Evolutionary conservation across 2,329 filamentous ascomycete genomes (phyloP).

Genomic region (Xylaria hypoxylon): DNA sequence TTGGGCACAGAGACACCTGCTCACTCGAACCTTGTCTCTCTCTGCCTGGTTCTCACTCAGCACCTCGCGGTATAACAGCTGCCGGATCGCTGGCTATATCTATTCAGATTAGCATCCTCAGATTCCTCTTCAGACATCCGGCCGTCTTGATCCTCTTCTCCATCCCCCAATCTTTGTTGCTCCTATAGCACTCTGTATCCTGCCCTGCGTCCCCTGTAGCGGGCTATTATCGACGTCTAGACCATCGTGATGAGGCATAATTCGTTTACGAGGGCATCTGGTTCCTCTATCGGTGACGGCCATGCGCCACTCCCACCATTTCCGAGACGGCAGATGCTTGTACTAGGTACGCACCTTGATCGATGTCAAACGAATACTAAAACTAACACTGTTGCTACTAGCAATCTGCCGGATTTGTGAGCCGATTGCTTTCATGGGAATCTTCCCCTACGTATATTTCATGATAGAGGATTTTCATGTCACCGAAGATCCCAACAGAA

Average conservation of each 20-base stretch:
- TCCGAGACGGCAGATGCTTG: slow-evolving; percentile 53
- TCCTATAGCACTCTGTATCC: slow-evolving; percentile 24
- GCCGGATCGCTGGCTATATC: slow-evolving; percentile 9
- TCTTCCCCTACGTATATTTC: slow-evolving; percentile 98
- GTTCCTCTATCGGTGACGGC: slow-evolving; percentile 37
- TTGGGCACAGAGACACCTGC: slow-evolving; percentile 31
- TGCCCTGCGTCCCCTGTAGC: slow-evolving; percentile 25
- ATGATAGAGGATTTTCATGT: slow-evolving; percentile 95
- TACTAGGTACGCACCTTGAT: slow-evolving; percentile 50
- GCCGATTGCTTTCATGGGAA: slow-evolving; percentile 99
- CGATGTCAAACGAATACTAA: background rate
- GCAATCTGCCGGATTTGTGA: slow-evolving; percentile 96
- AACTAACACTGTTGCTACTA: slow-evolving; percentile 53
- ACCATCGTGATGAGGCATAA: slow-evolving; percentile 44
- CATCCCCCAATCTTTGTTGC: slow-evolving; percentile 2
- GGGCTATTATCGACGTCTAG: slow-evolving; percentile 28
- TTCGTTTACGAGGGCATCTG: slow-evolving; percentile 41
- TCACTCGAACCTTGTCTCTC: slow-evolving; percentile 31
- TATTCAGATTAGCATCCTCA: slow-evolving; percentile 20
- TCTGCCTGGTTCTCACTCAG: slow-evolving; percentile 27
- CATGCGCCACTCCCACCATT: slow-evolving; percentile 50
- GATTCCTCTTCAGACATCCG: slow-evolving; percentile 28
- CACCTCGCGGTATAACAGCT: slow-evolving; percentile 23
- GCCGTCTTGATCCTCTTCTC: slow-evolving; percentile 31
- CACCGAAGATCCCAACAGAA: slow-evolving; percentile 80